phyloP scores from a whole-genome alignment of 441 rosid species.

The Corymbia calophylla region DNA sequence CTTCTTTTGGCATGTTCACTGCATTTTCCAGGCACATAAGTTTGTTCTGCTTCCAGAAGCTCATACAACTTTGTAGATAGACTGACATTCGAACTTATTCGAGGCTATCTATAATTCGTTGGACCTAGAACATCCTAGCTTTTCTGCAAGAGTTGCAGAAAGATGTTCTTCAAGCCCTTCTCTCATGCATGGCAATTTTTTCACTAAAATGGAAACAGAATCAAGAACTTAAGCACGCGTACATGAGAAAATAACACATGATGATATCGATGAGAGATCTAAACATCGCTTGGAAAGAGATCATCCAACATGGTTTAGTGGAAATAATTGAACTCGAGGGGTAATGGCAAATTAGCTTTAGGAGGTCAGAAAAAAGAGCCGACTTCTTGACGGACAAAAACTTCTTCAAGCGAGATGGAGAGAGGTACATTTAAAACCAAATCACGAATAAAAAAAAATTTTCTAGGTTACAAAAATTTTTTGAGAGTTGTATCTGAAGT shows the following conservation, averaged over 20 bases:
- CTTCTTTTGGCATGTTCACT: no score
- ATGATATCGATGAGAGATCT: not conserved
- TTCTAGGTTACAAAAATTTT: no score
- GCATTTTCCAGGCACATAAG: not conserved
- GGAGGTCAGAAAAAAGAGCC: not conserved
- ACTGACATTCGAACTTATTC: not conserved
- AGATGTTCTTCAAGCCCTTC: not conserved
- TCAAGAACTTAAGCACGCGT: not conserved
- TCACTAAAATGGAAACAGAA: not conserved
- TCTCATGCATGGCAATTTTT: fast-evolving
- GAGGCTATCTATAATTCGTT: not conserved
- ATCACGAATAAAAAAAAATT: no score
- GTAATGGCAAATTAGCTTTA: fast-evolving
- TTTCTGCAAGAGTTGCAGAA: not conserved
- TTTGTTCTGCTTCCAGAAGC: not conserved
- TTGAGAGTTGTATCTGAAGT: no score
- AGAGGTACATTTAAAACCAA: not conserved
- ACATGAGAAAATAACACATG: not conserved
- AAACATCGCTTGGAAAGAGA: not conserved
- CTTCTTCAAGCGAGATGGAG: not conserved
- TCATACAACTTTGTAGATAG: not conserved
- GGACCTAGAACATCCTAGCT: not conserved
- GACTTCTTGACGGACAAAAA: not conserved
- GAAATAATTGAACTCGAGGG: no score
- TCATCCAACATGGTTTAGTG: not conserved